Evolutionary conservation across 331 rosid species (phyloP).

Genomic region (Rhamnella rubrinervis): DNA sequence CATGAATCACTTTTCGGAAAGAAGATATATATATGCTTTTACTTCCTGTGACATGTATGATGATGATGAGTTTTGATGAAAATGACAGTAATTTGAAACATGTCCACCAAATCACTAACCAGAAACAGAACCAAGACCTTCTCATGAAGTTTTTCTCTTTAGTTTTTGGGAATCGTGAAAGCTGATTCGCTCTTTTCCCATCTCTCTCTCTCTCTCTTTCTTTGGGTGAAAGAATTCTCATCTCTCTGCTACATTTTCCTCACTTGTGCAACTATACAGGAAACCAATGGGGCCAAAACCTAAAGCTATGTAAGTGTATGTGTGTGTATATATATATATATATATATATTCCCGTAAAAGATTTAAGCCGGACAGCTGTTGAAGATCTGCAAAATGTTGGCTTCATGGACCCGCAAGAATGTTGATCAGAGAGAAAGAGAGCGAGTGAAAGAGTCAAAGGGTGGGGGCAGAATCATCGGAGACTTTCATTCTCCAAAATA

Average conservation of each 20-base stretch:
- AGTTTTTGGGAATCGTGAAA: slow-evolving; percentile 51
- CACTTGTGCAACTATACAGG: slow-evolving; percentile 25
- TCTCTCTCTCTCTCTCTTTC: slow-evolving; percentile 5
- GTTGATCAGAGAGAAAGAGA: slow-evolving; percentile 23
- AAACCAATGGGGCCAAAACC: slow-evolving; percentile 46
- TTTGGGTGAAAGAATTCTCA: slow-evolving; percentile 10
- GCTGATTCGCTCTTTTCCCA: slow-evolving; percentile 12
- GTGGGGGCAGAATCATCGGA: slow-evolving; percentile 53
- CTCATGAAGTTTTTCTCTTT: slow-evolving; percentile 30
- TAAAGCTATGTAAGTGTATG: slow-evolving; percentile 18
- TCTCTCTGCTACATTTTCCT: slow-evolving; percentile 28
- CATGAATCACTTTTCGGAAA: no score
- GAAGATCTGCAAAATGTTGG: slow-evolving; percentile 30
- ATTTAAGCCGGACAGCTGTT: slow-evolving; percentile 44
- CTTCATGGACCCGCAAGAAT: slow-evolving; percentile 35
- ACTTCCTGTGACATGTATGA: background rate
- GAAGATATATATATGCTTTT: no score
- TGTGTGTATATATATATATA: background rate
- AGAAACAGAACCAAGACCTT: slow-evolving; percentile 35
- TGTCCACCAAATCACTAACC: slow-evolving; percentile 21
- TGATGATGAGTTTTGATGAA: slow-evolving; percentile 29
- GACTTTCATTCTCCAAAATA: slow-evolving; percentile 66
- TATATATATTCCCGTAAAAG: slow-evolving; percentile 14
- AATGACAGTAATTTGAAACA: slow-evolving; percentile 27
- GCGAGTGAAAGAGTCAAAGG: slow-evolving; percentile 42